These are phyloP conservation scores for Acorus calamus DNA, from an alignment of 106 monocot genomes.

Conservation along the genomic window DNA sequence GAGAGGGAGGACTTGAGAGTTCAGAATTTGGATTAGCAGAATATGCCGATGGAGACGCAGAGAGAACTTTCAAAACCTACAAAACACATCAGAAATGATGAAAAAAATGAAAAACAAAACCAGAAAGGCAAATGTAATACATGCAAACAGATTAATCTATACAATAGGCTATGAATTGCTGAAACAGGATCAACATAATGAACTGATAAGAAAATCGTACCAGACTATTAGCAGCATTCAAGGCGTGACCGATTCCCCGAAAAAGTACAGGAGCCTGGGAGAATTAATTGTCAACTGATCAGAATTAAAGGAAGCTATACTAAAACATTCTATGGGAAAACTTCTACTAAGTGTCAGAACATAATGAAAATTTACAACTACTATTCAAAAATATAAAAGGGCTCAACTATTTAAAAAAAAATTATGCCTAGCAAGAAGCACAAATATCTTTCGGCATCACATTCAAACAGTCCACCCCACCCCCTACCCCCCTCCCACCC, in stretches of 20 bases:
- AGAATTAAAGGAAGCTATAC: too few relatives aligned
- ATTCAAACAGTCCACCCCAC: too few relatives aligned
- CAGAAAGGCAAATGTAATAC: neutral
- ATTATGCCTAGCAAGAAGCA: too few relatives aligned
- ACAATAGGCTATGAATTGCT: neutral
- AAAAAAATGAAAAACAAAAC: neutral
- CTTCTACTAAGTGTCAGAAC: too few relatives aligned
- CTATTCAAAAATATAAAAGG: too few relatives aligned
- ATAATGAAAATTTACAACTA: too few relatives aligned
- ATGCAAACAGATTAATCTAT: neutral
- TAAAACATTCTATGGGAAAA: too few relatives aligned
- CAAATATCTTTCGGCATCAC: too few relatives aligned
- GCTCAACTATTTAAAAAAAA: too few relatives aligned
- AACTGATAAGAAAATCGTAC: slow-evolving; percentile 26
- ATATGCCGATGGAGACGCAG: slow-evolving; percentile 92
- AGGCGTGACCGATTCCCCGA: slow-evolving; percentile 83
- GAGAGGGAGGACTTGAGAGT: slow-evolving; percentile 60
- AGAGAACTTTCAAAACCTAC: slow-evolving; percentile 77
- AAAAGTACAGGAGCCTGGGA: slow-evolving; percentile 85
- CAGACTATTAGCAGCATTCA: slow-evolving; percentile 82
- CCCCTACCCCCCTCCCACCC: too few relatives aligned
- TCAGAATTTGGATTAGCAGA: slow-evolving; percentile 76
- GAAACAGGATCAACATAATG: neutral
- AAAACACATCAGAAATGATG: neutral
- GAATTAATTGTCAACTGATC: neutral